These are phyloP conservation scores for Aspergillus ustus DNA, from an alignment of 2,329 filamentous ascomycete species.

Conservation along the genomic window DNA sequence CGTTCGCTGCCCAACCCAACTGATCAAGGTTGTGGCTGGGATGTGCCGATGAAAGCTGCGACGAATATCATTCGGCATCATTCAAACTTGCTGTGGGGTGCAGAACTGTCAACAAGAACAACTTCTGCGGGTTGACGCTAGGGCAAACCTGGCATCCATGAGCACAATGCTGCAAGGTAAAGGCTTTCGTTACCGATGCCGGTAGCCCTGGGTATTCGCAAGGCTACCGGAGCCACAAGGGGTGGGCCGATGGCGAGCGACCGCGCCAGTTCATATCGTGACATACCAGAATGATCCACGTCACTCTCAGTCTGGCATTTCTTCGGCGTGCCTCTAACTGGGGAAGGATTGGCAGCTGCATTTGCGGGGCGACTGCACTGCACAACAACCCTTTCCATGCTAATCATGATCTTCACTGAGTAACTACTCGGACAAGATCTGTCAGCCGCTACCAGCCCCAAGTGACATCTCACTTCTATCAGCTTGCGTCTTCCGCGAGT, in stretches of 20 bases:
- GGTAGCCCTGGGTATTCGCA: slow-evolving; percentile 25
- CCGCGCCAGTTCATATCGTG: slow-evolving; percentile 33
- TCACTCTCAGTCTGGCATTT: slow-evolving; percentile 30
- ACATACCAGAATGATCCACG: slow-evolving; percentile 37
- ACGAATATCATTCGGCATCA: slow-evolving; percentile 20
- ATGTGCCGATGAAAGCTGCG: slow-evolving; percentile 24
- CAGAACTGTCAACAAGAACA: slow-evolving; percentile 33
- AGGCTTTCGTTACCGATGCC: slow-evolving; percentile 17
- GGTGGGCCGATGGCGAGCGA: slow-evolving; percentile 31
- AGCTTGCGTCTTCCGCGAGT: slow-evolving; percentile 17
- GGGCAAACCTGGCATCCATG: slow-evolving; percentile 17
- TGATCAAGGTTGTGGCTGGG: slow-evolving; percentile 26
- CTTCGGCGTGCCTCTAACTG: slow-evolving; percentile 26
- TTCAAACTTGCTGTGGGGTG: slow-evolving; percentile 29
- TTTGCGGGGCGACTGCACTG: slow-evolving; percentile 32
- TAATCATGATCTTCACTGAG: slow-evolving; percentile 32
- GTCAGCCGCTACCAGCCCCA: slow-evolving; percentile 24
- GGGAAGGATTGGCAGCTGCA: slow-evolving; percentile 27
- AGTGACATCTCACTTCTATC: slow-evolving; percentile 18
- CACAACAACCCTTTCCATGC: slow-evolving; percentile 20
- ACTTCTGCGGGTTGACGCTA: slow-evolving; percentile 23
- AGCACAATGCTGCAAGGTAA: slow-evolving; percentile 14
- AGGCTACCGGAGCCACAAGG: slow-evolving; percentile 33
- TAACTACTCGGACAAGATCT: slow-evolving; percentile 17
- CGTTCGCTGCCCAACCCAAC: slow-evolving; percentile 39